Conservation (phyloP, 1,139 yeast species). For the Scheffersomyces insectosa region DNA sequence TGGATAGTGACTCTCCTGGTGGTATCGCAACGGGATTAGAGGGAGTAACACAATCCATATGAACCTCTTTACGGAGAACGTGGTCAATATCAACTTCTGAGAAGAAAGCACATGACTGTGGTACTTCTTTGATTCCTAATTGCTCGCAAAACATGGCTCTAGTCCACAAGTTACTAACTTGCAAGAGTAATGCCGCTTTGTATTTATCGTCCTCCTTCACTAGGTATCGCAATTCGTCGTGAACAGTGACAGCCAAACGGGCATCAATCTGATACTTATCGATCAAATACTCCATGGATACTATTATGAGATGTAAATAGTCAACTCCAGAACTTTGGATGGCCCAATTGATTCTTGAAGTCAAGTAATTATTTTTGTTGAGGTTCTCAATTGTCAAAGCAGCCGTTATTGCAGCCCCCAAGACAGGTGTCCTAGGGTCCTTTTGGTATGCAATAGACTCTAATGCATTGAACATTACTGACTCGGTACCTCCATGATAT, state of each 20-base stretch:
- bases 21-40: constrained; percentile 73
- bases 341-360: constrained; percentile 96
- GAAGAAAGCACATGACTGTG: constrained; percentile 94
- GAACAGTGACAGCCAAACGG: constrained; percentile 83
- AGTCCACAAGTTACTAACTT: constrained; percentile 92
- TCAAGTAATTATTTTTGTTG: constrained; percentile 66
- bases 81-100: constrained; percentile 91
- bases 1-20: constrained; percentile 77
- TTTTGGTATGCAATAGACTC: constrained; percentile 85
- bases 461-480: constrained; percentile 83
- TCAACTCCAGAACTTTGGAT: constrained; percentile 98
- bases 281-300: constrained; percentile 84
- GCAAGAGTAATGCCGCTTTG: constrained; percentile 78
- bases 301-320: constrained; percentile 79
- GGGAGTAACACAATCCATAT: constrained; percentile 86
- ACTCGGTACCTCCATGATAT: constrained; percentile 95
- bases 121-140: constrained; percentile 83
- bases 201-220: constrained; percentile 73
- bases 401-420: constrained; percentile 91
- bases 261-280: constrained; percentile 71
- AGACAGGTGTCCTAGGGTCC: constrained; percentile 85
- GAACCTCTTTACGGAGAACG: constrained; percentile 86
- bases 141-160: constrained; percentile 95
- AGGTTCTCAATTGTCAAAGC: constrained; percentile 73
- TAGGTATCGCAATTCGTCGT: constrained; percentile 88